A percentile compares a stretch with the other conserved stretches of the same genome.
phyloP scores from a whole-genome alignment of 2,329 filamentous ascomycete species.

The Metarhizium album region DNA sequence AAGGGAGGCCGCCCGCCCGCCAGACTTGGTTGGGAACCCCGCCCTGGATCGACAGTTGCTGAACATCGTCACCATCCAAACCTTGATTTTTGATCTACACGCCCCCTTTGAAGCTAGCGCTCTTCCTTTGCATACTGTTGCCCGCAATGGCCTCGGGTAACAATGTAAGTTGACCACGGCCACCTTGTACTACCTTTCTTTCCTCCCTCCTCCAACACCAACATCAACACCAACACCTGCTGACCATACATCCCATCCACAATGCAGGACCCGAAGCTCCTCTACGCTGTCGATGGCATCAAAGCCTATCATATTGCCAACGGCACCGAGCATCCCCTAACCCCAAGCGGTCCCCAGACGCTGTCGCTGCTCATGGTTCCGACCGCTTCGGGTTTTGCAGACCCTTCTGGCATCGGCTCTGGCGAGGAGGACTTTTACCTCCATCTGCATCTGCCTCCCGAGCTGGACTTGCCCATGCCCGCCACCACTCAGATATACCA shows the following conservation, averaged over 20 bases:
- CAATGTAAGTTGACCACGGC: conserved; percentile 16
- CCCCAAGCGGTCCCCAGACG: conserved; percentile 77
- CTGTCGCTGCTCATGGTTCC: conserved; percentile 93
- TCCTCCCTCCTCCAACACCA: not conserved
- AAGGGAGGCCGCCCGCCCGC: not conserved
- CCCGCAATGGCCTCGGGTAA: conserved; percentile 20
- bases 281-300: conserved; percentile 72
- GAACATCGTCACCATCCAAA: not conserved
- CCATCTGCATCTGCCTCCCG: conserved; percentile 85
- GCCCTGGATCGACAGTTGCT: not conserved
- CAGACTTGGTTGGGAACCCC: not conserved
- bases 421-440: conserved; percentile 92
- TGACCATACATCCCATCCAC: not conserved
- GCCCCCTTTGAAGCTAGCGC: conserved; percentile 1
- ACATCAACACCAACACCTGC: not conserved
- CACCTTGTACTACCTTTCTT: not conserved
- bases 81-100: conserved; percentile 7
- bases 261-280: conserved; percentile 46
- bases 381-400: conserved; percentile 63
- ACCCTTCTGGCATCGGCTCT: conserved; percentile 38
- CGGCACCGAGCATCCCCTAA: conserved; percentile 75
- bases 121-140: not conserved
- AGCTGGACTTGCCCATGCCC: conserved; percentile 85
- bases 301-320: conserved; percentile 84
- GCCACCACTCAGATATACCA: conserved; percentile 97